Conservation (phyloP, 2,329 filamentous ascomycete genomes). For the Thermothelomyces thermophilus region DNA sequence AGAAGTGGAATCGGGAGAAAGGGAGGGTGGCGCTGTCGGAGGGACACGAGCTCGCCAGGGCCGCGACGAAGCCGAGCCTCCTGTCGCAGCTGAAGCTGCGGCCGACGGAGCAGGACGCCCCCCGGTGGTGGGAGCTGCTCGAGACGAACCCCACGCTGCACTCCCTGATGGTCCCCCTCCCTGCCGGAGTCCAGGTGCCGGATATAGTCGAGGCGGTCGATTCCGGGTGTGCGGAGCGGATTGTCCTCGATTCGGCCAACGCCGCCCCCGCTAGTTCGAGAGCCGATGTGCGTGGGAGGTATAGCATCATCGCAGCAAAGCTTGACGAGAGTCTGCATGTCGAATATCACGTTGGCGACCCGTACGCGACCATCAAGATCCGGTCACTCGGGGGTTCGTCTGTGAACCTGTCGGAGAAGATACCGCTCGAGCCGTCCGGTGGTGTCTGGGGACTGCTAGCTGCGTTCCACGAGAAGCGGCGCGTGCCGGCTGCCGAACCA, state of each 20-base stretch:
- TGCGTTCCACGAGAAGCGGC: slow-evolving; percentile 36
- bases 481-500: slow-evolving; percentile 21
- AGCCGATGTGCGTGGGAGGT: slow-evolving; percentile 50
- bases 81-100: slow-evolving; percentile 24
- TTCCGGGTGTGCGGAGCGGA: slow-evolving; percentile 35
- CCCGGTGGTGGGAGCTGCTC: slow-evolving; percentile 20
- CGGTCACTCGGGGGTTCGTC: slow-evolving; percentile 4
- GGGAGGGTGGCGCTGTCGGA: slow-evolving; percentile 20
- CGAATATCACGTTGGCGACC: slow-evolving; percentile 50
- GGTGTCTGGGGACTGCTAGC: slow-evolving; percentile 47
- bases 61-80: slow-evolving; percentile 31
- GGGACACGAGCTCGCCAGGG: slow-evolving; percentile 25
- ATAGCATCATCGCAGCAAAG: slow-evolving; percentile 67
- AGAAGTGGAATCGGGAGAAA: slow-evolving; percentile 48
- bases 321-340: slow-evolving; percentile 50
- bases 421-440: slow-evolving; percentile 26
- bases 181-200: slow-evolving; percentile 41
- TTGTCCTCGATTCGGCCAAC: slow-evolving; percentile 56
- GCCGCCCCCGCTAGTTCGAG: slow-evolving; percentile 36
- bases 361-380: slow-evolving; percentile 31
- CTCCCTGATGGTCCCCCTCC: slow-evolving; percentile 39
- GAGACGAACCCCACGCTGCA: slow-evolving; percentile 30
- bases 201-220: slow-evolving; percentile 49
- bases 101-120: slow-evolving; percentile 6
- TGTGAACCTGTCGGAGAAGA: slow-evolving; percentile 24